Conservation (phyloP, 2,329 filamentous ascomycete genomes). For the Arthrobotrys sphaeroides region DNA sequence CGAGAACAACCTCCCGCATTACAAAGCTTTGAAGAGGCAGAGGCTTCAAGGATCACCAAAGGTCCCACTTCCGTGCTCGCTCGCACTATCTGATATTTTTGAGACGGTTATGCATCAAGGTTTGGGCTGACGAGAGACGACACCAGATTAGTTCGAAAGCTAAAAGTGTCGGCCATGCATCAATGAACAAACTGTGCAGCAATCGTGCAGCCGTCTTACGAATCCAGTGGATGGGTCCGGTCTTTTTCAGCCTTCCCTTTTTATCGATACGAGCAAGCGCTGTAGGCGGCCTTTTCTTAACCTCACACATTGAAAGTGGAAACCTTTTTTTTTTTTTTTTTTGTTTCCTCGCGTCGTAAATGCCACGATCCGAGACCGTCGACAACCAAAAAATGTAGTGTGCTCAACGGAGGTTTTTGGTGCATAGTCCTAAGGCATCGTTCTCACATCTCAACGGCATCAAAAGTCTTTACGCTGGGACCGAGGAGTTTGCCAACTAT, state of each 20-base stretch:
- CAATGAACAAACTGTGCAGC: conserved; percentile 32
- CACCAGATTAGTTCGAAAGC: conserved; percentile 10
- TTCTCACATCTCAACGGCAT: background rate
- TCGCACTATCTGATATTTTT: conserved; percentile 18
- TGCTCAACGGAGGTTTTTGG: conserved; percentile 2
- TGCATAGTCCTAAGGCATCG: background rate
- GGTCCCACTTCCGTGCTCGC: conserved; percentile 26
- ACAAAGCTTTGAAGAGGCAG: background rate
- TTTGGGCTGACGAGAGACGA: conserved; percentile 37
- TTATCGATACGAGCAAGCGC: conserved; percentile 39
- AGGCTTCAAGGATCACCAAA: background rate
- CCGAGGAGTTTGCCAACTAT: background rate
- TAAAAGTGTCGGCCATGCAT: conserved; percentile 15
- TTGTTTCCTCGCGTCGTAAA: background rate
- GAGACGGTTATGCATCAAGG: conserved; percentile 24
- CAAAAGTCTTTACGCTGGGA: background rate
- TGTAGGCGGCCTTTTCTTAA: conserved; percentile 20
- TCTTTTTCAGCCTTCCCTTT: conserved; percentile 38
- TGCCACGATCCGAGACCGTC: conserved; percentile 8
- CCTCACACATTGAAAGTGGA: background rate
- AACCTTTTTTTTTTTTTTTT: conserved; percentile 8
- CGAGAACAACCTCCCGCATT: conserved; percentile 19
- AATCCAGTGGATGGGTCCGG: conserved; percentile 15
- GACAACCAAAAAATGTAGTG: background rate
- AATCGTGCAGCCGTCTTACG: conserved; percentile 39